phyloP scores from a whole-genome alignment of 306 rosid genomes.

The Quercus mongolica region DNA sequence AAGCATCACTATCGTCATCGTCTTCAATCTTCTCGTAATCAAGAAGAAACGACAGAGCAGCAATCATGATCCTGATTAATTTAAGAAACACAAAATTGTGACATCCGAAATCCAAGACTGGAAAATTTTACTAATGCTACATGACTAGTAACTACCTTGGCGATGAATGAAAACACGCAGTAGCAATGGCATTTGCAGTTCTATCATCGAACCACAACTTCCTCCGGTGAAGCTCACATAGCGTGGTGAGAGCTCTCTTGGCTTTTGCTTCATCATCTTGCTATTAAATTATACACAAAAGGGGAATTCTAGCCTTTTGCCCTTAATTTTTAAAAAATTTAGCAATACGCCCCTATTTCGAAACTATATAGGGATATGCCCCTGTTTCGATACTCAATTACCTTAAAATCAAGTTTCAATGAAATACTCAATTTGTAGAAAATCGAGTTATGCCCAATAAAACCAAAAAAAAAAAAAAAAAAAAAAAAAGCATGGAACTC shows the following conservation, averaged over 20 bases:
- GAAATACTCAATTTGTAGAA: too few relatives aligned
- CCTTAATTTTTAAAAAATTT: too few relatives aligned
- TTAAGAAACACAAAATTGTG: conserved; percentile 1
- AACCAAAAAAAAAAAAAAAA: too few relatives aligned
- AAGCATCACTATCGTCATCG: conserved; percentile 64
- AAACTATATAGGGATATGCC: too few relatives aligned
- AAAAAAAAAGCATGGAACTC: too few relatives aligned
- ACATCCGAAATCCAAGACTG: neutral
- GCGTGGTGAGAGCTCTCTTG: conserved; percentile 58
- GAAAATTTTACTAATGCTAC: too few relatives aligned
- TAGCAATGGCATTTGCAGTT: conserved; percentile 86
- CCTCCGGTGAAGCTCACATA: conserved; percentile 76
- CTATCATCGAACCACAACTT: conserved; percentile 84
- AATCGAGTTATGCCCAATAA: too few relatives aligned
- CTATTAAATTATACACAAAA: conserved; percentile 24
- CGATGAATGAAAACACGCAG: conserved; percentile 69
- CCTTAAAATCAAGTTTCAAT: too few relatives aligned
- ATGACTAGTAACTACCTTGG: conserved; percentile 48
- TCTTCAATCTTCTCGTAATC: too few relatives aligned
- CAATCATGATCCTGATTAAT: conserved; percentile 78
- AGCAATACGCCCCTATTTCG: too few relatives aligned
- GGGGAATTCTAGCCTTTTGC: too few relatives aligned
- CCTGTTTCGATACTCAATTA: too few relatives aligned
- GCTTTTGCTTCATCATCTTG: conserved; percentile 75
- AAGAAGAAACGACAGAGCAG: conserved; percentile 68